Evolutionary conservation across 768 basidiomycete genomes (phyloP), one percentile per base, ranked within the genome.

Genomic region (Agaricus subrufescens): DNA sequence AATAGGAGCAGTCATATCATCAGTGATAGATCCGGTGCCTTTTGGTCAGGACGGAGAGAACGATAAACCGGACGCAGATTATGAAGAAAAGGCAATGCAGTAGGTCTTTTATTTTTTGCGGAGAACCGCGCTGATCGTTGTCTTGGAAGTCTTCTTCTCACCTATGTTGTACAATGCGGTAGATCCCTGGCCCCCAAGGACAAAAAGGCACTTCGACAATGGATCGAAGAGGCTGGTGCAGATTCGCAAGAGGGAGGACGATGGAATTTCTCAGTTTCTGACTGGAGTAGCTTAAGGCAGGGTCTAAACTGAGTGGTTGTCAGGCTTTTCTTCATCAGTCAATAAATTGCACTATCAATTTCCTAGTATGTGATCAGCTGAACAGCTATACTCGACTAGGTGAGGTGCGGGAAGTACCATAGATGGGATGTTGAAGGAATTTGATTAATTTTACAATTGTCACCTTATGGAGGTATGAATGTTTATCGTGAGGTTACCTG

Each of bases 21-120:
- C 80, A 9, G 65, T 91, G 3, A 74, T 72, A 0, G 65, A 69
- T 4, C 87, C 88, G 7, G 60, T 85, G 23, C 86, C 88, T 9
- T 75, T 81, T 53, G 89, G 88, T 0, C 75, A 73, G 4, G 85
- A 90, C 63, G 89, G 87, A 15, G 87, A 89, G 57, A 70, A 71
- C 43, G 72, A 72, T n/a, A 81, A 70, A 3, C 65, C 71, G 8
- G 89, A 89, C 65, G 63, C 64, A 2, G 84, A 87, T 53, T 84
- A 85, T 39, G 82, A 85, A 67, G 88, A 88, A 66, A 87, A 85
- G 60, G 66, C 80, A 1, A 60, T 84, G 19, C 75, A 79, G 83
- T 83, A 50, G 50, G 77, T 67, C 6, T 43, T 58, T 23, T 29
- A 38, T 19, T n/a, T 15, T 29, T 29, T 31, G 27, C n/a, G 27